These are phyloP conservation scores for Leccinum disarticulatum DNA, from an alignment of 768 basidiomycete species.

Conservation along the genomic window DNA sequence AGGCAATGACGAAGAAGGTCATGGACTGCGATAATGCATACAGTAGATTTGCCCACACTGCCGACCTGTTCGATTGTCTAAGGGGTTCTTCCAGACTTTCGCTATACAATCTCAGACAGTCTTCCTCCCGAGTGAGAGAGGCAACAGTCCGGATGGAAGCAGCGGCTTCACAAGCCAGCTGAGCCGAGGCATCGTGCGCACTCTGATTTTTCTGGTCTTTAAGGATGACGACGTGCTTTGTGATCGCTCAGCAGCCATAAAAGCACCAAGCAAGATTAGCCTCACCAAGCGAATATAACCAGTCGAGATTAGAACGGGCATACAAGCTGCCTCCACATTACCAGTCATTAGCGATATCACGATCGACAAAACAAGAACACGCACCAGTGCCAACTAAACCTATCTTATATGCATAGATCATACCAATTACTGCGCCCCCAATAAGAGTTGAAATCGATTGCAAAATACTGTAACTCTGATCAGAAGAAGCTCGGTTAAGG, in stretches of 20 bases:
- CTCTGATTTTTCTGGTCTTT: conserved; percentile 84
- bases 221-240: conserved; percentile 76
- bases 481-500: no score
- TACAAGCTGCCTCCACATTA: conserved; percentile 46
- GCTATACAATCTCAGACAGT: conserved; percentile 69
- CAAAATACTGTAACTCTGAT: no score
- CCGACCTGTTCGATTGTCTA: conserved; percentile 58
- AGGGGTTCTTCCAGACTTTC: conserved; percentile 72
- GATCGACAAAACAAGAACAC: neutral
- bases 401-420: no score
- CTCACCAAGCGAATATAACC: conserved; percentile 83
- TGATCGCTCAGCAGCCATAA: conserved; percentile 6
- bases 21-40: conserved; percentile 76
- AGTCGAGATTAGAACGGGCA: conserved; percentile 64
- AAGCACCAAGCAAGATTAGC: conserved; percentile 1
- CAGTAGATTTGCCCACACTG: conserved; percentile 61
- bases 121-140: conserved; percentile 80
- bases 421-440: no score
- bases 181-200: conserved; percentile 78
- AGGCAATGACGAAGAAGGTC: conserved; percentile 78
- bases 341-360: neutral
- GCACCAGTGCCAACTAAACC: conserved; percentile 70
- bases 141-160: conserved; percentile 90
- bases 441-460: no score
- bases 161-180: conserved; percentile 90